Evolutionary conservation across 306 rosid genomes (phyloP), one percentile per base, ranked within the genome.

Genomic region (Fragaria ananassa): DNA sequence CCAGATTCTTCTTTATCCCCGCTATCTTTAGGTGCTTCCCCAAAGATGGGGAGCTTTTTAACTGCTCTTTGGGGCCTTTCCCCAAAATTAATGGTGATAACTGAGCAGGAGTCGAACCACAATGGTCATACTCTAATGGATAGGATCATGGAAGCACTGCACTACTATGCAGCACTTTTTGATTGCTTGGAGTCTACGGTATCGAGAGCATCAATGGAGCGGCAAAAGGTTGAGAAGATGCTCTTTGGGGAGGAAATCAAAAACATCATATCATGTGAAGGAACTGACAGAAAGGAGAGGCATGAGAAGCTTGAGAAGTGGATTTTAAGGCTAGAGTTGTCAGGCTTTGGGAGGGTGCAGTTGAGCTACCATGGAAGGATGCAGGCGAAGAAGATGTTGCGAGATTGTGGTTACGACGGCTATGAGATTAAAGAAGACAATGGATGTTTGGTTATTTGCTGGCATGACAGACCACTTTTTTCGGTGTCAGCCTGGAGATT

Each of bases 101-200:
- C 96, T 2, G 98, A 94, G 82, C 98, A 94, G 65, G 96, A 94
- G 78, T 85, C 98, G n/a, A 86, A 94, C 84, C 87, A 89, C 70
- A 93, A 87, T 60, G 93, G 93, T 21, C 83, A 79, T 17, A 83
- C 76, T 42, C 73, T 94, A 25, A 77, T 84, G 88, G 98, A 94
- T 75, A 90, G 97, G 81, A 79, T 90, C 34, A 57, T 75, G 31
- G 82, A 75, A 67, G 93, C 96, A 29, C 39, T 90, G 61, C 25
- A 89, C 82, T 93, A 83, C 27, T 93, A 93, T 57, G 91, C 87
- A 49, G 88, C 96, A 13, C 71, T 91, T 66, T 93, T 93, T 74
- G 98, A 93, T 54, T 91, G 93, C 81, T 85, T 93, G 87, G 93
- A 91, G 37, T 89, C 95, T 0, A 89, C 91, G 14, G 91, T 89